A percentile compares a stretch with the other conserved stretches of the same genome.
Evolutionary conservation across 202 grass and related monocot genomes (phyloP).

Genomic region (Setaria viridis): DNA sequence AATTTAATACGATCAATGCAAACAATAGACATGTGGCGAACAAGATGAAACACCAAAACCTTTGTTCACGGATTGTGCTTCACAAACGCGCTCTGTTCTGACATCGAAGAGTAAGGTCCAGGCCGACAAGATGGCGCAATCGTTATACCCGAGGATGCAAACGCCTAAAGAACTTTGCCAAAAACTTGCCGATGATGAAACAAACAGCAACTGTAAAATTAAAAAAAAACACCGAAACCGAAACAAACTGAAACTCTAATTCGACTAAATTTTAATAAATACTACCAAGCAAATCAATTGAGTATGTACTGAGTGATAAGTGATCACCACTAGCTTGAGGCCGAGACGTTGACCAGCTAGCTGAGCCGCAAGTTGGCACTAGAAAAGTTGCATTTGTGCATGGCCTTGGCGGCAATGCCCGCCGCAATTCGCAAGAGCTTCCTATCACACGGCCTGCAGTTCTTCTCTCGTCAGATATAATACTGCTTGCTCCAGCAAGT

Average conservation of each 20-base stretch:
- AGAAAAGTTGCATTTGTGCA: conserved; percentile 23
- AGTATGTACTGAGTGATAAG: not conserved
- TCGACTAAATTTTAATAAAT: not conserved
- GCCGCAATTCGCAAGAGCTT: not conserved
- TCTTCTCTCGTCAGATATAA: not conserved
- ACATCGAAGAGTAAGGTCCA: not conserved
- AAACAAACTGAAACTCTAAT: not conserved
- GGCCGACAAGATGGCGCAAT: not conserved
- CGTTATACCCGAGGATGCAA: not conserved
- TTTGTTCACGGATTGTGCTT: not conserved
- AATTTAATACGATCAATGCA: no score
- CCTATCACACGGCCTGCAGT: not conserved
- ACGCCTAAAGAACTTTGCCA: not conserved
- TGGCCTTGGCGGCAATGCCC: not conserved
- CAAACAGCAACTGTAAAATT: not conserved
- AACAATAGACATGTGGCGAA: no score
- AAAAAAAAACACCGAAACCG: no score
- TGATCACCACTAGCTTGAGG: not conserved
- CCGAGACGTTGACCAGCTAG: not conserved
- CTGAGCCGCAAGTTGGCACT: not conserved
- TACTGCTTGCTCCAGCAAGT: not conserved
- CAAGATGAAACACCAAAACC: not conserved
- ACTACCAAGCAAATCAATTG: not conserved
- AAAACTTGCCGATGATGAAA: not conserved
- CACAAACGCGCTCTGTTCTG: not conserved